Evolutionary conservation across 768 basidiomycete genomes (phyloP).

Genomic region (Punctularia strigosozonata): DNA sequence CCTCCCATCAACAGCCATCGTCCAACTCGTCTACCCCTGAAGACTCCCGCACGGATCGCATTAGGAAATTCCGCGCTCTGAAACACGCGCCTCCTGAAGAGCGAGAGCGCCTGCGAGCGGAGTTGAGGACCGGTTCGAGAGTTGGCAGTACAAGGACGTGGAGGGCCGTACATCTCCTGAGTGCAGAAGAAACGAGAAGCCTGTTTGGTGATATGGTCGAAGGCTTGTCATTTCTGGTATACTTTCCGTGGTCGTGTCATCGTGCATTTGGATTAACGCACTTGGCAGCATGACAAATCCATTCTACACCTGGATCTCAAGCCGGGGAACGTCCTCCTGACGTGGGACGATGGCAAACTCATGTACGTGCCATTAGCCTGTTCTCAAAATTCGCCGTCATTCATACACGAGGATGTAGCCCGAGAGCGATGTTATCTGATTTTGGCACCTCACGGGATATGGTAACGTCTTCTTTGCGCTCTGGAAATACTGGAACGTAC

Average conservation of each 20-base stretch:
- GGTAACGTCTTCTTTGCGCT: constrained; percentile 62
- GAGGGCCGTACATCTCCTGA: constrained; percentile 76
- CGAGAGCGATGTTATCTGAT: constrained; percentile 89
- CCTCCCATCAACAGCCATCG: constrained; percentile 2
- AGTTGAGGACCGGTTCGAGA: constrained; percentile 21
- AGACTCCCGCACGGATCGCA: constrained; percentile 55
- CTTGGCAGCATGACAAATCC: constrained; percentile 57
- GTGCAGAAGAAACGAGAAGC: constrained; percentile 72
- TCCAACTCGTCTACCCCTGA: neutral
- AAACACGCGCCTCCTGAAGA: constrained; percentile 52
- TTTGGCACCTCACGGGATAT: constrained; percentile 93
- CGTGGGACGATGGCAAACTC: constrained; percentile 78
- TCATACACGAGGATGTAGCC: too few relatives aligned
- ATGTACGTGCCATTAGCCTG: constrained; percentile 48
- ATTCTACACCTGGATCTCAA: constrained; percentile 92
- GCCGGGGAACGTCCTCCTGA: constrained; percentile 86
- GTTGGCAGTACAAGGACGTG: constrained; percentile 20
- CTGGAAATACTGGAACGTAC: constrained; percentile 92
- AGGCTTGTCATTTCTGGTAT: constrained; percentile 80
- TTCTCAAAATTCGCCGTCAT: too few relatives aligned
- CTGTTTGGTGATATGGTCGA: constrained; percentile 77
- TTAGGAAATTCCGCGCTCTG: constrained; percentile 62
- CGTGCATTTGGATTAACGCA: constrained; percentile 5
- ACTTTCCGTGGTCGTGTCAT: constrained; percentile 1
- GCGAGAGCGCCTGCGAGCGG: constrained; percentile 43